Conservation (phyloP, 2,329 filamentous ascomycete species). For the Alternaria longipes region DNA sequence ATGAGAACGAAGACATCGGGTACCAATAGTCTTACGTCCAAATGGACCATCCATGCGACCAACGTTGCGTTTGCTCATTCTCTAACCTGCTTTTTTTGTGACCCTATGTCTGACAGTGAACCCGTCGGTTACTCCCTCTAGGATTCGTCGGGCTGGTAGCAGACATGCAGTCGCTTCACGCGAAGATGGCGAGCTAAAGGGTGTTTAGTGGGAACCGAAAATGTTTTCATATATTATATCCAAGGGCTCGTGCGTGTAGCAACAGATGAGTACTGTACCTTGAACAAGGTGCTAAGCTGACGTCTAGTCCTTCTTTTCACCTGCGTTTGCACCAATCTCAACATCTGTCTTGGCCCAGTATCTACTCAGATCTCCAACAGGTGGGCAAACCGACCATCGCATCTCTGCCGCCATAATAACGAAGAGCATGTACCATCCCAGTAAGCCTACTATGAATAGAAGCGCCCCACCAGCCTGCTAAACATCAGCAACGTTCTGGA, state of each 20-base stretch:
- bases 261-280: too few relatives aligned
- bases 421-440: constrained; percentile 64
- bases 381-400: constrained; percentile 59
- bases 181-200: too few relatives aligned
- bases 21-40: background rate
- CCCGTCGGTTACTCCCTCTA: too few relatives aligned
- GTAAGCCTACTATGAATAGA: constrained; percentile 57
- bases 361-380: constrained; percentile 62
- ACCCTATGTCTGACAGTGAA: too few relatives aligned
- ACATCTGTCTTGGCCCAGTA: constrained; percentile 55
- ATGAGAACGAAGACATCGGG: background rate
- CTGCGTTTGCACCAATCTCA: constrained; percentile 36
- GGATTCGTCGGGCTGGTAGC: too few relatives aligned
- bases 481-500: constrained; percentile 1
- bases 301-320: constrained; percentile 38
- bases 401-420: constrained; percentile 65
- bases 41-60: background rate
- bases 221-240: background rate
- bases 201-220: too few relatives aligned
- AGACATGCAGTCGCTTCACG: too few relatives aligned
- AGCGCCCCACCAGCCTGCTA: constrained; percentile 48
- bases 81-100: too few relatives aligned
- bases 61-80: too few relatives aligned
- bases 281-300: background rate
- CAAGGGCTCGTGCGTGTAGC: too few relatives aligned